Evolutionary conservation across 257 asterid species (phyloP).

Genomic region (Fraxinus americana): DNA sequence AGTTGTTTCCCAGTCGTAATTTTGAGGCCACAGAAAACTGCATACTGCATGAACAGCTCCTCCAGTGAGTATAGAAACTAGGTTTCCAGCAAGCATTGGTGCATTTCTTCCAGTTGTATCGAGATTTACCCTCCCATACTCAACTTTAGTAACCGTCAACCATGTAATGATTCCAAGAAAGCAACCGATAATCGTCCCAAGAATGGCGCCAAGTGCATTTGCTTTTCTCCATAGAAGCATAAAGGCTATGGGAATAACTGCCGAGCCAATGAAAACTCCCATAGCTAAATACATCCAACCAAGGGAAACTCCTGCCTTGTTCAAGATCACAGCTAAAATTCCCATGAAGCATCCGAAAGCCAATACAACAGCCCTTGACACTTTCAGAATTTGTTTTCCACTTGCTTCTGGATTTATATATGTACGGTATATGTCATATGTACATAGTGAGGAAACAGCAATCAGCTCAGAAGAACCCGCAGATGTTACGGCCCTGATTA

Average conservation of each 20-base stretch:
- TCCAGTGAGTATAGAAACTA: conserved; percentile 78
- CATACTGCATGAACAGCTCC: conserved; percentile 75
- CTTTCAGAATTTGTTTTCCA: conserved; percentile 70
- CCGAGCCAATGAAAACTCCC: conserved; percentile 92
- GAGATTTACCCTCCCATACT: conserved; percentile 74
- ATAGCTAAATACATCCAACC: conserved; percentile 95
- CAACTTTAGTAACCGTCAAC: conserved; percentile 71
- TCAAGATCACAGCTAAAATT: conserved; percentile 74
- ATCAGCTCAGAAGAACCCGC: conserved; percentile 94
- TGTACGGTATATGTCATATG: conserved; percentile 85
- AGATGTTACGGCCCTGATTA: conserved; percentile 92
- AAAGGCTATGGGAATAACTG: conserved; percentile 88
- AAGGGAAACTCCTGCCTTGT: conserved; percentile 84
- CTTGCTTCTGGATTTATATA: conserved; percentile 83
- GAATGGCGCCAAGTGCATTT: conserved; percentile 73
- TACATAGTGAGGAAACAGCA: conserved; percentile 87
- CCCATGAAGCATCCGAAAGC: conserved; percentile 87
- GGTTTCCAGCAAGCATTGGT: conserved; percentile 92
- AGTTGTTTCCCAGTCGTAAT: conserved; percentile 83
- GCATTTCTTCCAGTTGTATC: conserved; percentile 92
- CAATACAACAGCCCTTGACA: conserved; percentile 65
- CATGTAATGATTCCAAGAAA: conserved; percentile 76
- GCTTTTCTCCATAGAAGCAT: conserved; percentile 92
- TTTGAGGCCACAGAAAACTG: conserved; percentile 73
- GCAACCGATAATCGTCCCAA: conserved; percentile 73